These are phyloP conservation scores for Borealophlyctis nickersoniae DNA, from an alignment of 192 early-diverging fungal species.

Conservation along the genomic window DNA sequence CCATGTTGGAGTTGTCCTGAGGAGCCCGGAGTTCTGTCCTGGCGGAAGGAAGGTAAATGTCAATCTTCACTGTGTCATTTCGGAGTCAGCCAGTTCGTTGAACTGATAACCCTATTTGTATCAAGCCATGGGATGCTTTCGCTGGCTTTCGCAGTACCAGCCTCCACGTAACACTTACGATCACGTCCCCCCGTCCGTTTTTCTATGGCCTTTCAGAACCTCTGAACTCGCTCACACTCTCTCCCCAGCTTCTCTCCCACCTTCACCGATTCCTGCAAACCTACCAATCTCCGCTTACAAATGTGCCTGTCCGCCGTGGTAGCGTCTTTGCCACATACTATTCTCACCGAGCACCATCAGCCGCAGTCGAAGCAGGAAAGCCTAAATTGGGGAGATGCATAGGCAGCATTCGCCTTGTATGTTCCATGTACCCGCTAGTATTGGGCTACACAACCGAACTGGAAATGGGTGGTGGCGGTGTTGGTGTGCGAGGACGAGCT, in stretches of 20 bases:
- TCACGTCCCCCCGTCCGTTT: slow-evolving; percentile 35
- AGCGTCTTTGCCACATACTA: slow-evolving; percentile 31
- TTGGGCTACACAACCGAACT: slow-evolving; percentile 40
- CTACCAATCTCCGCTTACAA: slow-evolving; percentile 52
- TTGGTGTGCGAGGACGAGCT: slow-evolving; percentile 44
- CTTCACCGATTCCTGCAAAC: slow-evolving; percentile 36
- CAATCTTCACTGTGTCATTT: not conserved
- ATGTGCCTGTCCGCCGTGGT: slow-evolving; percentile 44
- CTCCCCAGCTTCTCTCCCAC: slow-evolving; percentile 27
- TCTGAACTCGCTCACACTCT: slow-evolving; percentile 39
- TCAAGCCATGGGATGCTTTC: slow-evolving; percentile 37
- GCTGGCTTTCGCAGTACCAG: slow-evolving; percentile 34
- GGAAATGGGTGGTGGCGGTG: slow-evolving; percentile 35
- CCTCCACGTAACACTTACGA: slow-evolving; percentile 34
- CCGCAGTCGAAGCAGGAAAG: slow-evolving; percentile 23
- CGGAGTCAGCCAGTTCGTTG: slow-evolving; percentile 18
- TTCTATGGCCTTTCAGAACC: slow-evolving; percentile 24
- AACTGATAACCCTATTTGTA: slow-evolving; percentile 2
- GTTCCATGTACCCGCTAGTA: slow-evolving; percentile 40
- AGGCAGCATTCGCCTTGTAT: slow-evolving; percentile 32
- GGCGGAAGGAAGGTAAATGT: slow-evolving; percentile 17
- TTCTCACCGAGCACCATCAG: not conserved
- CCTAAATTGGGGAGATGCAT: slow-evolving; percentile 47
- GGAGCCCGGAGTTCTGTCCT: slow-evolving; percentile 36
- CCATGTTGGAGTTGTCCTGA: slow-evolving; percentile 40